Percentiles rank a stretch among this genome's conserved stretches.
These are phyloP conservation scores for Acorus calamus DNA, from an alignment of 106 monocot genomes.

Conservation along the genomic window DNA sequence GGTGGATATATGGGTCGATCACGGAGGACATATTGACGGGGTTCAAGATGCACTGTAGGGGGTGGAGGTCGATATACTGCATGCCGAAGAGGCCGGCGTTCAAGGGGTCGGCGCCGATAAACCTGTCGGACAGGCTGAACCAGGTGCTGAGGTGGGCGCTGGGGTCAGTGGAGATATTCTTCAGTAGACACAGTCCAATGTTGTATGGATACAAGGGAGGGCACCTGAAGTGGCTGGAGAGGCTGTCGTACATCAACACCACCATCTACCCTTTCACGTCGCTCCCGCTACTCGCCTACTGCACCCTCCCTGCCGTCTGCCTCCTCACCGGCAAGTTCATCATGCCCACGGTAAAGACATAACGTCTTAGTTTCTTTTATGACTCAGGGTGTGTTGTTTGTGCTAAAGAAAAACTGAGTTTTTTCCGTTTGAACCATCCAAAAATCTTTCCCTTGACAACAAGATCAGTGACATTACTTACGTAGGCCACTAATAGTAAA, in stretches of 20 bases:
- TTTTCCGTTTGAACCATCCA: no score
- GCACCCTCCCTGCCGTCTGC: slow-evolving; percentile 76
- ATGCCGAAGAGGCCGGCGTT: slow-evolving; percentile 89
- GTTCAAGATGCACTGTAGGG: slow-evolving; percentile 98
- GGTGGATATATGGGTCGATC: slow-evolving; percentile 98
- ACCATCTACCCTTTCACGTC: slow-evolving; percentile 97
- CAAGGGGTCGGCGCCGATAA: slow-evolving; percentile 92
- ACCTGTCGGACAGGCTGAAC: slow-evolving; percentile 87
- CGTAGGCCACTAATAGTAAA: no score
- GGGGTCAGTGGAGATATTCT: slow-evolving; percentile 96
- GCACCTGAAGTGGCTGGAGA: slow-evolving; percentile 88
- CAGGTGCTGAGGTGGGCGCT: slow-evolving; percentile 96
- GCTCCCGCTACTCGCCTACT: slow-evolving; percentile 72
- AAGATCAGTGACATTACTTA: no score
- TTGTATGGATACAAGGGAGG: slow-evolving; percentile 83
- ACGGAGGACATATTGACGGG: slow-evolving; percentile 95
- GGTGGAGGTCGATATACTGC: slow-evolving; percentile 92
- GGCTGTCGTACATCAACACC: slow-evolving; percentile 90
- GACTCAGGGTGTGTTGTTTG: no score
- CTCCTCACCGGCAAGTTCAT: slow-evolving; percentile 89
- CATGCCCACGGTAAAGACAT: slow-evolving; percentile 50
- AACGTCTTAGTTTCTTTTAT: no score
- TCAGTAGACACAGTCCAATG: slow-evolving; percentile 85
- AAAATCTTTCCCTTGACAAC: no score
- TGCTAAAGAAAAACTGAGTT: no score